Evolutionary conservation across 2,329 filamentous ascomycete species (phyloP).

Genomic region (Rasamsonia emersonii): DNA sequence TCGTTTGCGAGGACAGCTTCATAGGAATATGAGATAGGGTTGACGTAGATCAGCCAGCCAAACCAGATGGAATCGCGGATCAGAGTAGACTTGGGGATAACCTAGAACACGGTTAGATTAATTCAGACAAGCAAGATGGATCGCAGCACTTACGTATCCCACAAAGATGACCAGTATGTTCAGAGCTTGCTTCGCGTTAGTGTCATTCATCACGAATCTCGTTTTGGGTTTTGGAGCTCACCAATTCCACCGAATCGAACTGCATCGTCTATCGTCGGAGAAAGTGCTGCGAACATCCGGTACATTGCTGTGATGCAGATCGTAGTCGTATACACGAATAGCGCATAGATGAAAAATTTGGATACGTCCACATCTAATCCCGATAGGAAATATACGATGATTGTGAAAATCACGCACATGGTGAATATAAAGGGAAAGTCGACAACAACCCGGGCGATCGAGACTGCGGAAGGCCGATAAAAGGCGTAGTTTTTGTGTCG

Average conservation of each 20-base stretch:
- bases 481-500: slow-evolving; percentile 62
- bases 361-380: slow-evolving; percentile 49
- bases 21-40: slow-evolving; percentile 52
- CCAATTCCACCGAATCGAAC: slow-evolving; percentile 56
- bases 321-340: slow-evolving; percentile 56
- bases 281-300: slow-evolving; percentile 57
- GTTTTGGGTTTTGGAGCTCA: too few relatives aligned
- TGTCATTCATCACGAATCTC: too few relatives aligned
- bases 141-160: slow-evolving; percentile 43
- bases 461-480: slow-evolving; percentile 59
- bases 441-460: slow-evolving; percentile 52
- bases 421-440: slow-evolving; percentile 54
- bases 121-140: too few relatives aligned
- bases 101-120: too few relatives aligned
- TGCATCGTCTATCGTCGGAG: slow-evolving; percentile 56
- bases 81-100: slow-evolving; percentile 58
- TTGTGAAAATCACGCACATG: slow-evolving; percentile 51
- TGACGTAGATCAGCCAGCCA: slow-evolving; percentile 48
- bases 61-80: slow-evolving; percentile 56
- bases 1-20: slow-evolving; percentile 62
- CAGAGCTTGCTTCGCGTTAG: slow-evolving; percentile 32
- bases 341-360: slow-evolving; percentile 59
- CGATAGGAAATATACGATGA: slow-evolving; percentile 60
- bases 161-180: slow-evolving; percentile 57
- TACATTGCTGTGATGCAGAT: slow-evolving; percentile 57